Evolutionary conservation across 305 asterid species (phyloP).

Genomic region (Caryopteris hybrid): DNA sequence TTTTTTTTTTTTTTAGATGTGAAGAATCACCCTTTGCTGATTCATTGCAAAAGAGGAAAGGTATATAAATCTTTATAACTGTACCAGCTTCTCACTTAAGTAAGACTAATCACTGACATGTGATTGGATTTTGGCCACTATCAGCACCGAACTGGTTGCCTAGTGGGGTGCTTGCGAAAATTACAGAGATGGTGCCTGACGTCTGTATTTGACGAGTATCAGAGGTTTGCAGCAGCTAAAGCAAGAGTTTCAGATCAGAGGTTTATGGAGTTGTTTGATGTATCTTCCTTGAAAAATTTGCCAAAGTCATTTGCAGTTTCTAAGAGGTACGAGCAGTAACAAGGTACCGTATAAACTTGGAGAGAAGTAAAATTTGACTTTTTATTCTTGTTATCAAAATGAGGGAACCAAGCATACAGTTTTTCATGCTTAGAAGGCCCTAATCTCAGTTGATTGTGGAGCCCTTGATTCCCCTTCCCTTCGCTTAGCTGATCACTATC

Average conservation of each 20-base stretch:
- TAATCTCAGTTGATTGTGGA: neutral
- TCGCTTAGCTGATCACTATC: neutral
- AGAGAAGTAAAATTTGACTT: neutral
- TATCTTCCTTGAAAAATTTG: slow-evolving; percentile 32
- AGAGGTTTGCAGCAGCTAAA: slow-evolving; percentile 59
- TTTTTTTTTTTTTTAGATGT: slow-evolving; percentile 33
- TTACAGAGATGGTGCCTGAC: slow-evolving; percentile 60
- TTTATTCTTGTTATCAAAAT: neutral
- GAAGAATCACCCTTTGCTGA: slow-evolving; percentile 62
- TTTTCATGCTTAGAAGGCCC: neutral
- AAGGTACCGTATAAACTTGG: neutral
- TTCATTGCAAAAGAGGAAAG: slow-evolving; percentile 84
- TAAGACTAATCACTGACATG: slow-evolving; percentile 9
- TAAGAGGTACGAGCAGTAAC: slow-evolving; percentile 30
- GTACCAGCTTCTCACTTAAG: neutral
- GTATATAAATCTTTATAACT: slow-evolving; percentile 22
- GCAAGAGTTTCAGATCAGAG: slow-evolving; percentile 58
- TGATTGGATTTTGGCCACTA: neutral
- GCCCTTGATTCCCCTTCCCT: neutral
- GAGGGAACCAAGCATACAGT: neutral
- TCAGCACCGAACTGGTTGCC: slow-evolving; percentile 70
- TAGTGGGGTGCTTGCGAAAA: slow-evolving; percentile 67
- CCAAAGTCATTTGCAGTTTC: slow-evolving; percentile 31
- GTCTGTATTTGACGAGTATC: slow-evolving; percentile 64
- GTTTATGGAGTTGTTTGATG: slow-evolving; percentile 62